Evolutionary conservation across 2,329 filamentous ascomycete species (phyloP).

Genomic region (Penicillium hordei): DNA sequence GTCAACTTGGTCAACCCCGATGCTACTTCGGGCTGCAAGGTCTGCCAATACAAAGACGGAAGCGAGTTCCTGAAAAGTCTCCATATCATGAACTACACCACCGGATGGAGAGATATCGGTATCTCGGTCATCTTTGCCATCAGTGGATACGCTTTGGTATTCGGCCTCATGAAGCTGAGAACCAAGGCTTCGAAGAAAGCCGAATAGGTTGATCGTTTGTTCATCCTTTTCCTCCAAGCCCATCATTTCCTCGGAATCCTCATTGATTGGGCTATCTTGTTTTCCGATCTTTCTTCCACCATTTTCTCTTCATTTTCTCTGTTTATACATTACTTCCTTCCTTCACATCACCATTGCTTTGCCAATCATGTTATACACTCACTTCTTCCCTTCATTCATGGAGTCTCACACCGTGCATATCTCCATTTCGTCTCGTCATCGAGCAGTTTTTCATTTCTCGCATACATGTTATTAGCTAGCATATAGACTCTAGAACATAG

Average conservation of each 20-base stretch:
- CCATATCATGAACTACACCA: slow-evolving; percentile 61
- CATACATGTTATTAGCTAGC: background rate
- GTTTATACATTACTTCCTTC: background rate
- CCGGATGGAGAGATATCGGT: slow-evolving; percentile 66
- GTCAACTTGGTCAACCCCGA: slow-evolving; percentile 61
- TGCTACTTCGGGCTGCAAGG: slow-evolving; percentile 55
- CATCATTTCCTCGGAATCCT: background rate
- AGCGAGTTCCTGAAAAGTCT: slow-evolving; percentile 61
- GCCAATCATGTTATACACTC: background rate
- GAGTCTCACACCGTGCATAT: background rate
- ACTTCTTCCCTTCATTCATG: background rate
- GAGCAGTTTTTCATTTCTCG: background rate
- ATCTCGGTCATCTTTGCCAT: slow-evolving; percentile 59
- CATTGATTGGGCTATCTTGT: background rate
- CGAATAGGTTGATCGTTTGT: slow-evolving; percentile 18
- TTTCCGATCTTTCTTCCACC: too few relatives aligned
- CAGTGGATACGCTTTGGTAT: slow-evolving; percentile 55
- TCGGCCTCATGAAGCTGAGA: slow-evolving; percentile 40
- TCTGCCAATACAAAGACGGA: slow-evolving; percentile 61
- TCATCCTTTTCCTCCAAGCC: background rate
- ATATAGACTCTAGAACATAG: background rate
- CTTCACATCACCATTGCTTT: background rate
- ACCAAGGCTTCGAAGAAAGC: slow-evolving; percentile 42
- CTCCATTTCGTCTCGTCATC: background rate
- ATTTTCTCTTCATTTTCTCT: background rate